phyloP scores from a whole-genome alignment of 805 yeast species.

The Wickerhamiella domercqiae region DNA sequence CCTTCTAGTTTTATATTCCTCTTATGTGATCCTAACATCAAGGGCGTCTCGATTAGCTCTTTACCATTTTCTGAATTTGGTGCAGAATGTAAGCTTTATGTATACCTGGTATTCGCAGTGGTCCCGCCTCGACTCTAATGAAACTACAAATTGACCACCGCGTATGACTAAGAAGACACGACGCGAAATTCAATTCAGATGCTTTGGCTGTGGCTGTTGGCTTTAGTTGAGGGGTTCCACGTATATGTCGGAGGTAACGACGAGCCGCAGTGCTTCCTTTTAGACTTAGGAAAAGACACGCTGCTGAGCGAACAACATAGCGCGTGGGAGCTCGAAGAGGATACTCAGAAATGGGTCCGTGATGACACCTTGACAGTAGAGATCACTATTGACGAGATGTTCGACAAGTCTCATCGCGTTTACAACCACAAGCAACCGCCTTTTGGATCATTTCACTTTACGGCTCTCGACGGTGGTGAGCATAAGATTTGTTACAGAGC shows the following conservation, averaged over 20 bases:
- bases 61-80: too few species aligned
- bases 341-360: conserved; percentile 36
- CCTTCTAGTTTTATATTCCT: too few species aligned
- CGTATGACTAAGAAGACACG: not conserved
- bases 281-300: conserved; percentile 64
- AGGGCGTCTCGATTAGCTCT: too few species aligned
- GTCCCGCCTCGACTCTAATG: too few species aligned
- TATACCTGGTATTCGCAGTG: too few species aligned
- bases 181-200: not conserved
- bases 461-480: conserved; percentile 72
- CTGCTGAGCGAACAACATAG: conserved; percentile 62
- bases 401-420: conserved; percentile 71
- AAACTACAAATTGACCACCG: too few species aligned
- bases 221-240: conserved; percentile 38
- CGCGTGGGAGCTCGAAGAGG: conserved; percentile 43
- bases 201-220: conserved; percentile 5
- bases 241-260: conserved; percentile 66
- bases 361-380: conserved; percentile 40
- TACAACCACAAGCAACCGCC: conserved; percentile 48
- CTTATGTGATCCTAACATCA: too few species aligned
- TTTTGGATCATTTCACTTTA: conserved; percentile 58
- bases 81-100: too few species aligned
- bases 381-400: conserved; percentile 64
- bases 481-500: conserved; percentile 69
- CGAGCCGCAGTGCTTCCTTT: conserved; percentile 60